Evolutionary conservation across 2,329 filamentous ascomycete species (phyloP), one percentile per base, ranked within the genome.

Genomic region (Dothiorella sarmentorum): DNA sequence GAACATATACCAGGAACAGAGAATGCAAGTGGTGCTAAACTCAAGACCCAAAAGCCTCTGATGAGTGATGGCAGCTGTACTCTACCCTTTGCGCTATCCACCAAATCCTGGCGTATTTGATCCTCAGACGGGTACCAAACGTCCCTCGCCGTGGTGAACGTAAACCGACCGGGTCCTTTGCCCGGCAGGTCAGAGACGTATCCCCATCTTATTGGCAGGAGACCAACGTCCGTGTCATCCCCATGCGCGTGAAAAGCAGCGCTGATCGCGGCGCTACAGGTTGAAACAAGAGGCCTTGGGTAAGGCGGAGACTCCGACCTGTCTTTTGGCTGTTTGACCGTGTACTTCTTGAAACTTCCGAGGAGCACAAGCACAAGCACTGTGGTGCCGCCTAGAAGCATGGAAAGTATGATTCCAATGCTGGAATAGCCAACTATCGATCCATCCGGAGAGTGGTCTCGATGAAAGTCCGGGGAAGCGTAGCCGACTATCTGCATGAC

Each of bases 261-360:
- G 51, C 69, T 69, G n/a, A 73, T 74, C 0, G 66, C 71, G 15
- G 65, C 68, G 31, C 67, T 70, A 58, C 64, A 69, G 38, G 62
- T 63, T 2, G 60, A 55, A 3, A 64, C 67, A 3, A 73, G 24
- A 0, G 70, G 69, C 55, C 72, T 69, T 4, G 42, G 13, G 15
- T 45, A 45, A 6, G 10, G 18, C 9, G 22, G 11, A 3, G 22
- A 26, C 2, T 11, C 40, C 3, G 11, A 3, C 22, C 13, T 22
- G 15, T 44, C 7, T 31, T 31, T 22, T 22, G 10, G 15, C 22
- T 18, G 17, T 13, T n/a, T 11, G 4, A 15, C 7, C 10, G 22
- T 17, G 15, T 45, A 45, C 15, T 18, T 45, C 15, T 17, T 17
- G 22, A 45, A 29, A 15, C 7, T 6, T 1, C 42, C 42, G 3